A percentile compares a stretch with the other conserved stretches of the same genome.
Evolutionary conservation across 1,284 basidiomycete species (phyloP).

Genomic region (Fomitopsis schrenkii): DNA sequence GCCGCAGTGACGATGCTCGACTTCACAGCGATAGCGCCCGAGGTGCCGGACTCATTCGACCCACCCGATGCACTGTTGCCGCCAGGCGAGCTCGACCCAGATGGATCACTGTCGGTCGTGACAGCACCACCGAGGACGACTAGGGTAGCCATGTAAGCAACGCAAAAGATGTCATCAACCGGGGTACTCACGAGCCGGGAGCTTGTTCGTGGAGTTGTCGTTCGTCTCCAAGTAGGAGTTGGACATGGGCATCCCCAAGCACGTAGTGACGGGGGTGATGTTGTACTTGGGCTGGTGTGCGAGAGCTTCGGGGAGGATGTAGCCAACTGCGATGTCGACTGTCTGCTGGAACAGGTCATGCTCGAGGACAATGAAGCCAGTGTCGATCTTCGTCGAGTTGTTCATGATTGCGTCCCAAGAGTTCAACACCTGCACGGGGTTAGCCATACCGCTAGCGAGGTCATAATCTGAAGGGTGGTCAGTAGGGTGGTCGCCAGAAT

Average conservation of each 20-base stretch:
- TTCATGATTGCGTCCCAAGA: slow-evolving; percentile 64
- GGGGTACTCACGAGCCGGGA: slow-evolving; percentile 15
- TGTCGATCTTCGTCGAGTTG: slow-evolving; percentile 44
- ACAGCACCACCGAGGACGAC: not conserved
- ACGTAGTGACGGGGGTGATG: slow-evolving; percentile 63
- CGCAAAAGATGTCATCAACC: not conserved
- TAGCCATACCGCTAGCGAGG: slow-evolving; percentile 61
- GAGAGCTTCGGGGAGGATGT: slow-evolving; percentile 65
- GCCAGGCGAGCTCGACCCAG: not conserved
- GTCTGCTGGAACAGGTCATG: slow-evolving; percentile 69
- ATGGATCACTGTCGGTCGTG: not conserved
- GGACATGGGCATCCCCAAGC: slow-evolving; percentile 51
- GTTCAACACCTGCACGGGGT: slow-evolving; percentile 51
- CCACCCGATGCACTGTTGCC: not conserved
- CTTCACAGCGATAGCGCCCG: not conserved
- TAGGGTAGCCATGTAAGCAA: not conserved
- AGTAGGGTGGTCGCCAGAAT: not conserved
- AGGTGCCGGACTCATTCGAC: not conserved
- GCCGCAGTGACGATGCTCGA: not conserved
- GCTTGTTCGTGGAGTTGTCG: slow-evolving; percentile 55
- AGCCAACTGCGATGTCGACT: slow-evolving; percentile 66
- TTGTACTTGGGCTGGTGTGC: slow-evolving; percentile 57
- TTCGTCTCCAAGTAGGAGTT: slow-evolving; percentile 72
- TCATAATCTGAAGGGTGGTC: slow-evolving; percentile 55
- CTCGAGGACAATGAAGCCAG: slow-evolving; percentile 73